Conservation (phyloP, 495 filamentous ascomycete species). For the Hypomontagnella monticulosa region DNA sequence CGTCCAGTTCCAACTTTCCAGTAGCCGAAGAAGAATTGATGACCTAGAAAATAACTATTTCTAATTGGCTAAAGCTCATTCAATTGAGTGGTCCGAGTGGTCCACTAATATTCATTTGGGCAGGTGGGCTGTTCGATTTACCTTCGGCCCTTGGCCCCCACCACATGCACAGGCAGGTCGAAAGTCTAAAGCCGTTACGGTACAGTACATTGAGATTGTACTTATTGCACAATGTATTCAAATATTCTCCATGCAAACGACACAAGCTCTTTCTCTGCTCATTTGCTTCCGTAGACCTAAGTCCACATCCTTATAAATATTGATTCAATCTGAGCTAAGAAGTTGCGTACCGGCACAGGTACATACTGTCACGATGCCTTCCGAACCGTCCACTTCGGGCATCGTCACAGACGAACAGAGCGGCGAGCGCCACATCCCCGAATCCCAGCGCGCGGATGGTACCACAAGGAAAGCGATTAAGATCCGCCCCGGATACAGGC, state of each 20-base stretch:
- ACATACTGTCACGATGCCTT: conserved; percentile 52
- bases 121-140: conserved; percentile 24
- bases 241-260: too few relatives aligned
- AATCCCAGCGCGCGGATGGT: conserved; percentile 86
- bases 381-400: conserved; percentile 67
- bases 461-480: conserved; percentile 90
- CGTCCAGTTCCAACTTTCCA: conserved; percentile 27
- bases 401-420: conserved; percentile 75
- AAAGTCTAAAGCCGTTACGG: neutral
- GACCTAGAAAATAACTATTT: conserved; percentile 35
- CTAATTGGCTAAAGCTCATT: conserved; percentile 56
- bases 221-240: too few relatives aligned
- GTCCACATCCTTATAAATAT: too few relatives aligned
- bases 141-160: neutral
- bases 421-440: conserved; percentile 88
- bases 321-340: too few relatives aligned
- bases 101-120: conserved; percentile 15
- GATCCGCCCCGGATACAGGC: conserved; percentile 90
- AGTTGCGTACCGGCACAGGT: too few relatives aligned
- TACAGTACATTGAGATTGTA: too few relatives aligned
- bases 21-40: conserved; percentile 34
- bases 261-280: too few relatives aligned
- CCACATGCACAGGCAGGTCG: too few relatives aligned
- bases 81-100: neutral
- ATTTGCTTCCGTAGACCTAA: too few relatives aligned